These are phyloP conservation scores for Dispira parvispora DNA, from an alignment of 192 early-diverging fungal species.

Conservation along the genomic window DNA sequence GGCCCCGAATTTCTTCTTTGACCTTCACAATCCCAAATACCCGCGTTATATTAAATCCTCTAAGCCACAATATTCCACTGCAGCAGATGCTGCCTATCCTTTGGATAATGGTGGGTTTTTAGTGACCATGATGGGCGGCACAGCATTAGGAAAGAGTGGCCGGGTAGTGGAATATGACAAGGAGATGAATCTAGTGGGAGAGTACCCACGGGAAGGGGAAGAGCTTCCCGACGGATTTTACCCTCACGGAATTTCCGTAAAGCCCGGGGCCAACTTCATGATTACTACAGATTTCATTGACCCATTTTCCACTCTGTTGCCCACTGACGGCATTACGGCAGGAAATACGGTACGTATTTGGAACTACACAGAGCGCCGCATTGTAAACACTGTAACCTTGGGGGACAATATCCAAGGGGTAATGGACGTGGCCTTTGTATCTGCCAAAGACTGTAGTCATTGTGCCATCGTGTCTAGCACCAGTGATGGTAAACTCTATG, in stretches of 20 bases:
- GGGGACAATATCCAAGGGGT: not conserved
- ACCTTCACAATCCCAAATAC: not conserved
- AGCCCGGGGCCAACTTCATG: not conserved
- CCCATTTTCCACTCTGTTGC: conserved; percentile 1
- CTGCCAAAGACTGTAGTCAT: not conserved
- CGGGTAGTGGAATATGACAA: conserved; percentile 9
- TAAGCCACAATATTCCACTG: not conserved
- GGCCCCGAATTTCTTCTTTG: conserved; percentile 11
- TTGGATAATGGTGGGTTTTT: conserved; percentile 8
- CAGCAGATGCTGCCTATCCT: conserved; percentile 2
- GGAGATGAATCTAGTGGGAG: not conserved
- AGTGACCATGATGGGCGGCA: conserved; percentile 10
- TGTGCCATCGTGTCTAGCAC: conserved; percentile 4
- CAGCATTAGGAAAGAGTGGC: not conserved
- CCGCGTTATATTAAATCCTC: not conserved
- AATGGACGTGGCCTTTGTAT: conserved; percentile 10
- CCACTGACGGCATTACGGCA: not conserved
- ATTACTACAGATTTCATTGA: conserved; percentile 8
- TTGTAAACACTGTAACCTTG: not conserved
- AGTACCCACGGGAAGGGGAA: not conserved
- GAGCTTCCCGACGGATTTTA: conserved; percentile 7
- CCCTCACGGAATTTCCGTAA: conserved; percentile 7
- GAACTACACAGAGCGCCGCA: not conserved
- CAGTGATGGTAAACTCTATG: conserved; percentile 5
- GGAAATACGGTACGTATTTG: conserved; percentile 9